Percentiles rank a stretch among this genome's conserved stretches.
Conservation (phyloP, 2,329 filamentous ascomycete species). For the Ciborinia camelliae region DNA sequence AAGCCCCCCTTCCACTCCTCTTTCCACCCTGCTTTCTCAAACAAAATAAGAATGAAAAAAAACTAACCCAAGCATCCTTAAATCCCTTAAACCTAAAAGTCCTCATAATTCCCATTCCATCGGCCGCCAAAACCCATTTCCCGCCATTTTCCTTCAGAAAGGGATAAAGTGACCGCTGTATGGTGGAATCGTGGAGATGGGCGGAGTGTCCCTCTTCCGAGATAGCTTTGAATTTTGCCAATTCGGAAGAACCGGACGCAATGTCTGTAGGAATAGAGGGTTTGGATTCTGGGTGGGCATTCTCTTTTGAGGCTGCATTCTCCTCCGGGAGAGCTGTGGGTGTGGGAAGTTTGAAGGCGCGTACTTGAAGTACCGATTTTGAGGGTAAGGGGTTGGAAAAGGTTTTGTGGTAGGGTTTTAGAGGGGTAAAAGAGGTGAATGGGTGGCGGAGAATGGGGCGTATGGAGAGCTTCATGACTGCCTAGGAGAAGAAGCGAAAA, state of each 20-base stretch:
- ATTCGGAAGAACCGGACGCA: background rate
- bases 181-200: background rate
- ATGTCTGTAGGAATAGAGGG: background rate
- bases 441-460: fast-evolving
- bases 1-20: no score
- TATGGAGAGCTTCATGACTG: background rate
- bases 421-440: background rate
- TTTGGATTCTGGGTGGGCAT: background rate
- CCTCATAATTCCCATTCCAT: slow-evolving; percentile 56
- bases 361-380: background rate
- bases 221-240: background rate
- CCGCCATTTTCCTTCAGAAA: slow-evolving; percentile 25
- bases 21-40: background rate
- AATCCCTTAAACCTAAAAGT: slow-evolving; percentile 63
- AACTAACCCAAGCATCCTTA: slow-evolving; percentile 60
- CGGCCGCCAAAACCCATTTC: slow-evolving; percentile 50
- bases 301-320: background rate
- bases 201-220: background rate
- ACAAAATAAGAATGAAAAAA: slow-evolving; percentile 6
- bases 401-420: background rate
- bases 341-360: background rate
- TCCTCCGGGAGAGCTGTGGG: background rate
- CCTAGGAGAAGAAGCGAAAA: no score
- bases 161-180: background rate
- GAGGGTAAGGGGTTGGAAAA: background rate